Evolutionary conservation across 371 early-diverging fungal species (phyloP), one percentile per base, ranked within the genome.

Genomic region (Nosema muscidifuracis): DNA sequence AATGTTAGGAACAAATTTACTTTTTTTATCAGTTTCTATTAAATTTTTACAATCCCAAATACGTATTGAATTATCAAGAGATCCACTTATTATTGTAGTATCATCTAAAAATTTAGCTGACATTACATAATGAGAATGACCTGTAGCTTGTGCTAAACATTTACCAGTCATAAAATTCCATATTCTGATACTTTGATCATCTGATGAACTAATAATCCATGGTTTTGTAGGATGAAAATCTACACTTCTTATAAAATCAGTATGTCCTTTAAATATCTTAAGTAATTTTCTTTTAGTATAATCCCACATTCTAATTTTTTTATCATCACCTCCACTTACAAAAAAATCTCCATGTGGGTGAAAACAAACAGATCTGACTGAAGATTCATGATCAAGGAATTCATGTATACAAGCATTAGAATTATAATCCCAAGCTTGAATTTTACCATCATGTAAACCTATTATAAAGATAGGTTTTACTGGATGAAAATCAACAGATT

Each of bases 81-180:
- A 92, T 1, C 94, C 94, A 20, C 92, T 92, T 2, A 94, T 92
- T 65, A 97, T 87, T 71, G 94, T 91, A 76, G 92, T 94, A 80
- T 96, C 94, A 44, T 93, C 93, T 77, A 96, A 92, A 86, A 97
- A 99, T 79, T 89, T 88, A 2, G 94, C 96, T 67, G 89, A 87
- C 97, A 97, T 97, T n/a, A 97, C 95, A 83, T 97, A 99, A 84
- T 97, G 95, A 77, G 92, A 93, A 84, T 95, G 96, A 0, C 99
- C 99, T 1, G 95, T 92, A 60, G 97, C 86, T 51, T 93, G 90
- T 40, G 92, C 91, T 62, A 99, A 89, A 80, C 93, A 92, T 81
- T 89, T 91, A 65, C 95, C 86, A n/a, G 93, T 92, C 84, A 95
- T 94, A 92, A 95, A 96, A 85, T 98, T 96, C 94, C 94, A 97